Evolutionary conservation across 2,329 filamentous ascomycete genomes (phyloP), one percentile per base, ranked within the genome.

Genomic region (Metarhizium guizhouense): DNA sequence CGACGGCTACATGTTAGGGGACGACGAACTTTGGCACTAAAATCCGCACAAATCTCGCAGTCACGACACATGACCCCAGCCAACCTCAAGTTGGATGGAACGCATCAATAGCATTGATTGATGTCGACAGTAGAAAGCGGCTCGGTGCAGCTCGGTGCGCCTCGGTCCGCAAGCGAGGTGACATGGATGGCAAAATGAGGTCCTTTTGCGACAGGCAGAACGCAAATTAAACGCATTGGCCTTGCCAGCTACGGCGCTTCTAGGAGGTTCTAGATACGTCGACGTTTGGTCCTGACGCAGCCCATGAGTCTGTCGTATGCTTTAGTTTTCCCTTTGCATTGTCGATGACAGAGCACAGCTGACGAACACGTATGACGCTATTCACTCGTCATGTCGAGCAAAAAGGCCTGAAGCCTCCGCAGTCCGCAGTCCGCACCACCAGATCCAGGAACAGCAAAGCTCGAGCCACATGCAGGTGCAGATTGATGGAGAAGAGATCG

Each of bases 1-100:
- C 7, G 7, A 8, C 30, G 30, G 49, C 29, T 11, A 4, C 42
- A 47, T 40, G 51, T 54, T 54, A 43, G 30, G 29, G 32, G 47
- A n/a, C 34, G 38, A 51, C 14, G 53, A 42, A 50, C n/a, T 52
- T 51, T 56, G 60, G 58, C 58, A 57, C 62, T 63, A 65, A 65
- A 69, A 69, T 58, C 64, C 62, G 68, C 68, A 70, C 67, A 71
- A 70, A 68, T 68, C 53, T 67, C 67, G 53, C 50, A 49, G 30
- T 40, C 50, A 25, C 25, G 11, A n/a, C 50, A 29, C 51, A 25
- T 45, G 10, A 42, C 51, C 40, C 38, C 14, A 14, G 8, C 13
- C 38, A 13, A 40, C 38, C 13, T 13, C 14, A 16, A 40, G 11
- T 40, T 40, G 38, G 3, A 25, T 25, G 25, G 34, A 36, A 36